A percentile compares a stretch with the other conserved stretches of the same genome.
phyloP scores from a whole-genome alignment of 441 rosid genomes.

The Brassica hybrid region DNA sequence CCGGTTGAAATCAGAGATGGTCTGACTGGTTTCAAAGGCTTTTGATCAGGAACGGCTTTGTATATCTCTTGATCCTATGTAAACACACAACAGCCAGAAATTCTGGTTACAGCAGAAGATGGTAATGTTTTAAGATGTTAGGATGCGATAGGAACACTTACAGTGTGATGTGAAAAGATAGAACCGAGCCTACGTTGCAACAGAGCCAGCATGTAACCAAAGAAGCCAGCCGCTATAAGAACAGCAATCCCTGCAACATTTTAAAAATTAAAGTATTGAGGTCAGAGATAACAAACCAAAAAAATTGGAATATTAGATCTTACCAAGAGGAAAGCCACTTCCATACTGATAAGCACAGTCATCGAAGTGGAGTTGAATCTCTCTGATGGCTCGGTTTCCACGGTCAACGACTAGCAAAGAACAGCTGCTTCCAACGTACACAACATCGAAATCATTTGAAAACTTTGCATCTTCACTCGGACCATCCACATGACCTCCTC shows the following conservation, averaged over 20 bases:
- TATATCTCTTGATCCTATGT: slow-evolving; percentile 54
- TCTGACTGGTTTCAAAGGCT: slow-evolving; percentile 64
- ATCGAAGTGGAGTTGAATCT: too few species aligned
- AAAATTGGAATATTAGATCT: too few species aligned
- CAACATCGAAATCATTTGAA: too few species aligned
- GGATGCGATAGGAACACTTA: neutral
- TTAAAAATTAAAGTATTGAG: too few species aligned
- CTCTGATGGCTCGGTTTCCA: too few species aligned
- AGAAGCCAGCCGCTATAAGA: neutral
- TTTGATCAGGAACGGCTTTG: slow-evolving; percentile 50
- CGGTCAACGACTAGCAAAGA: too few species aligned
- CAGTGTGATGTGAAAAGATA: neutral
- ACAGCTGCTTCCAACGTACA: too few species aligned
- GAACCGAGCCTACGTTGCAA: neutral
- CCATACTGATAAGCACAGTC: too few species aligned
- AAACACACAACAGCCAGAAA: slow-evolving; percentile 23
- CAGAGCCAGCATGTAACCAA: neutral
- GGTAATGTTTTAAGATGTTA: neutral
- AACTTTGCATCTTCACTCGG: too few species aligned
- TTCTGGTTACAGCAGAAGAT: slow-evolving; percentile 8
- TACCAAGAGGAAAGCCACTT: too few species aligned
- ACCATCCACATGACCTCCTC: too few species aligned
- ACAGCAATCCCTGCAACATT: neutral
- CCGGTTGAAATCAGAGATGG: slow-evolving; percentile 76
- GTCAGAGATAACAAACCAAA: too few species aligned